A percentile compares a stretch with the other conserved stretches of the same genome.
phyloP scores from a whole-genome alignment of 768 basidiomycete species.

The Mycena galopus region DNA sequence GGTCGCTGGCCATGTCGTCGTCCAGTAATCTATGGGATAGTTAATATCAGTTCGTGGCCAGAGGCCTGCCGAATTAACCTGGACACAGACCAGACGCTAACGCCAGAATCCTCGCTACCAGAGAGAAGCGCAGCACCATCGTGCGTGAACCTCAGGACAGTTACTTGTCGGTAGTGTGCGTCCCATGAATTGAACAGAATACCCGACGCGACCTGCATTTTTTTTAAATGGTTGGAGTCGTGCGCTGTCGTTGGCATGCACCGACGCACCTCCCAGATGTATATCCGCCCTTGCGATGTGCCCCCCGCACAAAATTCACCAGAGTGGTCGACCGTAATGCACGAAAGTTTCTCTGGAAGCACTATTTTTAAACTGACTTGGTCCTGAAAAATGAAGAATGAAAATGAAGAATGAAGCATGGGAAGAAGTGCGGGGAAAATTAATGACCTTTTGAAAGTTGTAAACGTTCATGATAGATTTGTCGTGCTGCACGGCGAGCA shows the following conservation, averaged over 20 bases:
- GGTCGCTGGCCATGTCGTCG: constrained; percentile 78
- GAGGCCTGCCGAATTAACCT: constrained; percentile 67
- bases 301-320: constrained; percentile 91
- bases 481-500: constrained; percentile 88
- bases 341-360: constrained; percentile 90
- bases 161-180: constrained; percentile 94
- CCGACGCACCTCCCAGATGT: constrained; percentile 92
- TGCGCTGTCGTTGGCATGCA: neutral
- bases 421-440: neutral
- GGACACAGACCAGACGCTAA: constrained; percentile 90
- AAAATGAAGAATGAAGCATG: neutral
- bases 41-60: constrained; percentile 31
- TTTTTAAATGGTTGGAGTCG: constrained; percentile 22
- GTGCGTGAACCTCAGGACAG: constrained; percentile 83
- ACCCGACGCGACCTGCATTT: constrained; percentile 91
- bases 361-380: constrained; percentile 90
- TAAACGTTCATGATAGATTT: constrained; percentile 93
- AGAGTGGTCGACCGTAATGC: constrained; percentile 78
- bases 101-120: constrained; percentile 91
- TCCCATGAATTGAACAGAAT: constrained; percentile 93
- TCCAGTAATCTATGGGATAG: constrained; percentile 73
- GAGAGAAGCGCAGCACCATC: constrained; percentile 87
- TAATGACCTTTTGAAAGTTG: constrained; percentile 88
- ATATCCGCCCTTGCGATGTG: constrained; percentile 88
- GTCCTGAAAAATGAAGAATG: constrained; percentile 66